These are phyloP conservation scores for Heliocybe sulcata DNA, from an alignment of 1,284 basidiomycete species.

Conservation along the genomic window DNA sequence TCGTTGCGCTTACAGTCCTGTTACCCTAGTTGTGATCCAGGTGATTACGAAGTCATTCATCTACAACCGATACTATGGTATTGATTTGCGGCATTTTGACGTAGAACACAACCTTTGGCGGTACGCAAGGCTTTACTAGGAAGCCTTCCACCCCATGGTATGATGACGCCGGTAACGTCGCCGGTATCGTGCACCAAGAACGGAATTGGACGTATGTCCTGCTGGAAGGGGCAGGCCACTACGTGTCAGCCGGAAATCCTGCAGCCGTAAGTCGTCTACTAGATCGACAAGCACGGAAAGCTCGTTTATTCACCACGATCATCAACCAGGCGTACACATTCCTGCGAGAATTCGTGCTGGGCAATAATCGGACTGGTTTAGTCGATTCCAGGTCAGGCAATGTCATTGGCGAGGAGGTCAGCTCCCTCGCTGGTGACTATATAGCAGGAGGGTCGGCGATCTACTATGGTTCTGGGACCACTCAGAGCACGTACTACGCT, in stretches of 20 bases:
- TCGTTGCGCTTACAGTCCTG: not conserved
- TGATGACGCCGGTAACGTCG: slow-evolving; percentile 49
- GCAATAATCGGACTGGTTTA: slow-evolving; percentile 42
- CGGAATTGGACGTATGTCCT: slow-evolving; percentile 61
- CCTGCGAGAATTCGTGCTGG: slow-evolving; percentile 53
- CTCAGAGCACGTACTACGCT: slow-evolving; percentile 41
- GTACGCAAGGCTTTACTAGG: slow-evolving; percentile 53
- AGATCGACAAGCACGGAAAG: not conserved
- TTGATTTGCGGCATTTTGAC: not conserved
- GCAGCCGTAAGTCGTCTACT: slow-evolving; percentile 32
- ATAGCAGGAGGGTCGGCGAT: slow-evolving; percentile 45
- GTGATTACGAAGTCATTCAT: slow-evolving; percentile 20
- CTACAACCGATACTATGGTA: not conserved
- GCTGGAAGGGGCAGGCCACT: slow-evolving; percentile 49
- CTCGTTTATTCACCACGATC: not conserved
- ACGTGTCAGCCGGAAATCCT: slow-evolving; percentile 44
- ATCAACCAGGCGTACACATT: slow-evolving; percentile 41
- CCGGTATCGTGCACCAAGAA: slow-evolving; percentile 68
- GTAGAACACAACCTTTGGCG: slow-evolving; percentile 68
- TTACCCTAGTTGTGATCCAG: slow-evolving; percentile 52
- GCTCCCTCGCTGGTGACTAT: slow-evolving; percentile 22
- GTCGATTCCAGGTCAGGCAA: slow-evolving; percentile 24
- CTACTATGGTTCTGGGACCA: slow-evolving; percentile 40
- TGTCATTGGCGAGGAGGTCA: slow-evolving; percentile 5
- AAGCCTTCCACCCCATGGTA: slow-evolving; percentile 55